These are phyloP conservation scores for Sporothrix globosa DNA, from an alignment of 2,329 filamentous ascomycete species.

Conservation along the genomic window DNA sequence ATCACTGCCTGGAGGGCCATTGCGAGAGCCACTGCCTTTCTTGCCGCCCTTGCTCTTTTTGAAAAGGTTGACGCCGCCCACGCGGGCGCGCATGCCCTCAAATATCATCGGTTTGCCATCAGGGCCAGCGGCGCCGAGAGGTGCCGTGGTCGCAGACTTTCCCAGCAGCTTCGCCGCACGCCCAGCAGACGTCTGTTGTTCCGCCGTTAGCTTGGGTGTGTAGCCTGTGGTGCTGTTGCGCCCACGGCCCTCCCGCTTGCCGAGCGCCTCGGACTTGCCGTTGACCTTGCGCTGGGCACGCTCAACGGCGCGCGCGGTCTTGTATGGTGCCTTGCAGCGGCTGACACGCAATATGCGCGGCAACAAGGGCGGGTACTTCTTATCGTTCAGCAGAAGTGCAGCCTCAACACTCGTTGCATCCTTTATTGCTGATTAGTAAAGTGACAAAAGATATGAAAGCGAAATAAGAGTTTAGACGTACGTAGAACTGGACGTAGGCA, in stretches of 20 bases:
- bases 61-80: constrained; percentile 64
- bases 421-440: constrained; percentile 42
- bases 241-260: constrained; percentile 1
- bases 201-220: constrained; percentile 69
- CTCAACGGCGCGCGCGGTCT: constrained; percentile 59
- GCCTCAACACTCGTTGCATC: constrained; percentile 87
- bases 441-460: not conserved
- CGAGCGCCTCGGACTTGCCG: not conserved
- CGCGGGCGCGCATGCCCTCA: constrained; percentile 75
- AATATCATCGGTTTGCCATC: constrained; percentile 67
- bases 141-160: constrained; percentile 56
- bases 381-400: constrained; percentile 84
- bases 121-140: not conserved
- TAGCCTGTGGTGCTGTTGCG: constrained; percentile 57
- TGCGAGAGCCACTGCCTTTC: constrained; percentile 43
- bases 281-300: constrained; percentile 37
- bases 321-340: constrained; percentile 75
- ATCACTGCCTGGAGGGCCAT: constrained; percentile 33
- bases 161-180: constrained; percentile 75
- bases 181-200: constrained; percentile 70
- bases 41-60: constrained; percentile 45
- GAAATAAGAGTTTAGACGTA: constrained; percentile 39
- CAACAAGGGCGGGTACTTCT: constrained; percentile 94
- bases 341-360: constrained; percentile 83
- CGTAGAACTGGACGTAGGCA: constrained; percentile 94